Evolutionary conservation across 176 grass and related monocot genomes (phyloP).

Genomic region (Ensete ventricosum): DNA sequence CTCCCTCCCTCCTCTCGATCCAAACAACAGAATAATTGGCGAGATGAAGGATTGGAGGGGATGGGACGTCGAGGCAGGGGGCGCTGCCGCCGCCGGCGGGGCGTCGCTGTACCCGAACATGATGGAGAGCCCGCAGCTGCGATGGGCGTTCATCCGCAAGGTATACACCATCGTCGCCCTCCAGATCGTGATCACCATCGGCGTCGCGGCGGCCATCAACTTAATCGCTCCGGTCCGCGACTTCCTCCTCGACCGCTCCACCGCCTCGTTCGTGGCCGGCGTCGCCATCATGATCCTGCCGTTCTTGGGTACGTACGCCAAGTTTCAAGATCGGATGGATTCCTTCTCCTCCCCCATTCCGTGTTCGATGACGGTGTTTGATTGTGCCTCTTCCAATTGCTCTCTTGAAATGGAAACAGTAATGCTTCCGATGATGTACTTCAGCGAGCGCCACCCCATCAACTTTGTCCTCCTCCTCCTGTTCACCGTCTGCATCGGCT

Average conservation of each 20-base stretch:
- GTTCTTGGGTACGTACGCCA: slow-evolving; percentile 26
- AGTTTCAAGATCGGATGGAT: neutral
- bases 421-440: slow-evolving; percentile 41
- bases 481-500: slow-evolving; percentile 49
- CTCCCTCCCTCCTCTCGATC: neutral
- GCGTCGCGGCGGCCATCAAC: slow-evolving; percentile 31
- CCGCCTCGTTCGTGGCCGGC: slow-evolving; percentile 33
- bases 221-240: slow-evolving; percentile 28
- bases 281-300: slow-evolving; percentile 33
- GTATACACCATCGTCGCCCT: slow-evolving; percentile 46
- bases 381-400: no score
- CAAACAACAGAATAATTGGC: neutral
- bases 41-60: neutral
- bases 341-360: neutral
- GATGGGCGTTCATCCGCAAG: slow-evolving; percentile 79
- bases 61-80: slow-evolving; percentile 22
- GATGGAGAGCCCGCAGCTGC: slow-evolving; percentile 49
- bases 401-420: slow-evolving; percentile 26
- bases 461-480: slow-evolving; percentile 50
- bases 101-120: slow-evolving; percentile 32
- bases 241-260: slow-evolving; percentile 41
- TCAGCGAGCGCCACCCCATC: slow-evolving; percentile 43
- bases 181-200: slow-evolving; percentile 41
- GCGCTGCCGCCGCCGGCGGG: neutral
- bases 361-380: neutral